Percentiles rank a stretch among this genome's conserved stretches.
phyloP scores from a whole-genome alignment of 495 filamentous ascomycete genomes.

The Chlorociboria aeruginascens region DNA sequence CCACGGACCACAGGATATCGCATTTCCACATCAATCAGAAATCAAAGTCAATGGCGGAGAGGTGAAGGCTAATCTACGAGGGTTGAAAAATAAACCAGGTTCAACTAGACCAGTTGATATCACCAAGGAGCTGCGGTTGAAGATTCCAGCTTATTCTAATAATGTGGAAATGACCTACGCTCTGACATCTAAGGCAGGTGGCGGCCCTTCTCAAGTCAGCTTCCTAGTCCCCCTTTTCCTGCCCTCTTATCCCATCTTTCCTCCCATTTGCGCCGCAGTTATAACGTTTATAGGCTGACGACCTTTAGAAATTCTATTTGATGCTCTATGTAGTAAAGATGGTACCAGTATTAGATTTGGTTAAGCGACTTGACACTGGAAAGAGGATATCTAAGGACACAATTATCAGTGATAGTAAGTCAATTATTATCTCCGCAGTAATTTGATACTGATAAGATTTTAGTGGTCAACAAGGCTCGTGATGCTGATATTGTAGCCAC shows the following conservation, averaged over 20 bases:
- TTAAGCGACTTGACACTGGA: conserved; percentile 48
- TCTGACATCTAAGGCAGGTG: conserved; percentile 66
- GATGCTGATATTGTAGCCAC: conserved; percentile 84
- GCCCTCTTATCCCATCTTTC: conserved; percentile 1
- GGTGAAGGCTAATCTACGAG: conserved; percentile 78
- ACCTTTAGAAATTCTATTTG: conserved; percentile 60
- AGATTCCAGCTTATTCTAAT: conserved; percentile 54
- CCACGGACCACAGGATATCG: conserved; percentile 56
- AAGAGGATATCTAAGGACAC: conserved; percentile 68
- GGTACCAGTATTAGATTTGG: conserved; percentile 59
- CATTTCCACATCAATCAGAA: conserved; percentile 86
- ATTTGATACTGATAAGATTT: not conserved
- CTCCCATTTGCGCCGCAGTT: conserved; percentile 6
- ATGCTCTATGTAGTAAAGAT: conserved; percentile 62
- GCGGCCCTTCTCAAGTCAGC: conserved; percentile 9
- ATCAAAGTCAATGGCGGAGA: conserved; percentile 81
- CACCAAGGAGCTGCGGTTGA: conserved; percentile 60
- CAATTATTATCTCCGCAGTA: not conserved
- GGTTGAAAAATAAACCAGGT: conserved; percentile 89
- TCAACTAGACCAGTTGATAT: conserved; percentile 89
- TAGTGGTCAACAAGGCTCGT: conserved; percentile 69
- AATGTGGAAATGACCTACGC: conserved; percentile 81
- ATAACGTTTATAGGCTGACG: conserved; percentile 5
- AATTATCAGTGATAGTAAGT: conserved; percentile 75
- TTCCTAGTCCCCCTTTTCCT: not conserved